Evolutionary conservation across 805 yeast genomes (phyloP), one percentile per base, ranked within the genome.

Genomic region (Zygotorulaspora florentina): DNA sequence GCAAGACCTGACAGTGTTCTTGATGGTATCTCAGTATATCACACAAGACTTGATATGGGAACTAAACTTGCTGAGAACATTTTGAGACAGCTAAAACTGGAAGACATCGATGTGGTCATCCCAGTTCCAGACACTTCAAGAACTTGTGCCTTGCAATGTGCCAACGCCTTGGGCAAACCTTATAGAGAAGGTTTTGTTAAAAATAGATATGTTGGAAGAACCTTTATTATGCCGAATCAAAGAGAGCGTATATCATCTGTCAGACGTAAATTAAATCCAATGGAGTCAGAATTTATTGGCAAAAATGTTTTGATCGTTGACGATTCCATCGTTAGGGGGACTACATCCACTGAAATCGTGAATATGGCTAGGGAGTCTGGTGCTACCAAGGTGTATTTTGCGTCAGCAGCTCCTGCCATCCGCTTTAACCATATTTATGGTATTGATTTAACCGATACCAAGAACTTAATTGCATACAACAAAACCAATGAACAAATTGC

Each of bases 291-390:
- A 70, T 93, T 93, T 65, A 76, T 78, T 53, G 93, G 80, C 52
- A 80, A 88, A 58, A 82, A 81, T 51, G 98, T 93, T 17, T 72
- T 93, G 52, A 76, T 93, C 43, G 97, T 93, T 36, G 99, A 93
- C 68, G 99, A 93, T 68, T 88, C 97, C 23, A 91, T 93, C 54
- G 99, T 93, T 8, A 81, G 99, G 65, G 99, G 99, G 52, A 93
- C 99, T 16, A 93, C 99, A 2, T 89, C 97, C 6, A 85, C 80
- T 65, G 99, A 93, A 71, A 93, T 93, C 54, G 95, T 93, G 28
- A 85, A 82, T 55, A 93, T 93, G 99, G 99, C 99, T n/a, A 79
- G 85, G 57, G 99, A 93, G 67, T 96, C 98, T 4, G 99, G 99
- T 47, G 99, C 99, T 37, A 82, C 79, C 50, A 84, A 81, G 57